These are phyloP conservation scores for Geosmithia flava DNA, from an alignment of 2,329 filamentous ascomycete species.

Conservation along the genomic window DNA sequence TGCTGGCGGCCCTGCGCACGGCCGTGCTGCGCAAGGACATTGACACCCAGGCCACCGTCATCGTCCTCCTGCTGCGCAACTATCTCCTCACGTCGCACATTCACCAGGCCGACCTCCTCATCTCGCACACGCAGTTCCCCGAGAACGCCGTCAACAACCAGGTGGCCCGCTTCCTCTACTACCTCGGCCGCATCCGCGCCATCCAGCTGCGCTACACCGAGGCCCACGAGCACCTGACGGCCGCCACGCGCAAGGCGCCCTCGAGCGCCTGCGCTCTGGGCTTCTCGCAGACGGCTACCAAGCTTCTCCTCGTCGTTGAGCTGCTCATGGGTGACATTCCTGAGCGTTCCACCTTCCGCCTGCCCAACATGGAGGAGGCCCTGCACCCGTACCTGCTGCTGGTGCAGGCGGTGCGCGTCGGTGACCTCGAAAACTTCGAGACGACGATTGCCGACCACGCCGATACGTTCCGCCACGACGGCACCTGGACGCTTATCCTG, in stretches of 20 bases:
- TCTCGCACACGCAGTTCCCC: conserved; percentile 92
- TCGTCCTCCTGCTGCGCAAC: conserved; percentile 86
- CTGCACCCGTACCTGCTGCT: conserved; percentile 89
- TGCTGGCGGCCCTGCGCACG: conserved; percentile 81
- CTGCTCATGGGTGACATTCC: conserved; percentile 98
- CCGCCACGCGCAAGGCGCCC: conserved; percentile 89
- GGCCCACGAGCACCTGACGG: conserved; percentile 85
- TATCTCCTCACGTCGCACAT: conserved; percentile 96
- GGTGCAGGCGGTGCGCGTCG: conserved; percentile 91
- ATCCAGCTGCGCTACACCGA: conserved; percentile 96
- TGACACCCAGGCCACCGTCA: conserved; percentile 94
- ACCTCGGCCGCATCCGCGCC: conserved; percentile 88
- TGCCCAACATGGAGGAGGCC: conserved; percentile 73
- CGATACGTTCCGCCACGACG: conserved; percentile 80
- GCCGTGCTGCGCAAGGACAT: conserved; percentile 95
- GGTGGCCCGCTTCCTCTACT: conserved; percentile 94
- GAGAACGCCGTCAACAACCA: conserved; percentile 94
- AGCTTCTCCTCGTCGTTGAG: conserved; percentile 93
- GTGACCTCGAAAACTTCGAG: conserved; percentile 87
- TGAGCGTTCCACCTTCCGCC: conserved; percentile 86
- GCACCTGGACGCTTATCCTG: conserved; percentile 89
- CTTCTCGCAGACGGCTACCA: conserved; percentile 92
- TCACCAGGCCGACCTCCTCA: conserved; percentile 86
- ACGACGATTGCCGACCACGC: conserved; percentile 72
- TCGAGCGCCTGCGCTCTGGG: conserved; percentile 80